These are phyloP conservation scores for Penicillium sp. DNA, from an alignment of 2,329 filamentous ascomycete species.

Conservation along the genomic window DNA sequence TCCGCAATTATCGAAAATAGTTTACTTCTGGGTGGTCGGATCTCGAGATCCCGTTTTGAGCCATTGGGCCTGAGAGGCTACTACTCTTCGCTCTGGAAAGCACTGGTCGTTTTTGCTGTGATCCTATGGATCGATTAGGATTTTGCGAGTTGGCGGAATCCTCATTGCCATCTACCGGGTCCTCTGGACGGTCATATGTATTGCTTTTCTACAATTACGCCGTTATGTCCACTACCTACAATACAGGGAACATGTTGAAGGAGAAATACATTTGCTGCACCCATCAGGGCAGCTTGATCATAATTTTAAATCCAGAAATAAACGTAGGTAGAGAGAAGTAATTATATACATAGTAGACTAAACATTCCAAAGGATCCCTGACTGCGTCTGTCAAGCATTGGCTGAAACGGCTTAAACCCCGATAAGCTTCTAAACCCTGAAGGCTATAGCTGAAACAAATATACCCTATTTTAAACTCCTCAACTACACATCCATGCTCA, in stretches of 20 bases:
- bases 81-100: background rate
- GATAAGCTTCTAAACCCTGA: background rate
- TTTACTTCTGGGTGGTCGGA: background rate
- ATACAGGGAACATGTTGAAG: slow-evolving; percentile 20
- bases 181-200: background rate
- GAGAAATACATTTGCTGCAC: slow-evolving; percentile 24
- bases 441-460: background rate
- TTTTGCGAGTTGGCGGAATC: background rate
- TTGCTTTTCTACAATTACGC: slow-evolving; percentile 19
- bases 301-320: background rate
- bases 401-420: background rate
- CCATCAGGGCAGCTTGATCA: slow-evolving; percentile 14
- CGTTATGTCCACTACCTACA: slow-evolving; percentile 24
- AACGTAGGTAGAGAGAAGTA: no score
- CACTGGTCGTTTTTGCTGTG: background rate
- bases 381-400: background rate
- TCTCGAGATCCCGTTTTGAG: background rate
- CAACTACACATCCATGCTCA: slow-evolving; percentile 1
- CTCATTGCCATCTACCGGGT: background rate
- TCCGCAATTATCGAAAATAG: background rate
- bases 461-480: background rate
- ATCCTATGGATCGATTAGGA: background rate
- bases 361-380: no score
- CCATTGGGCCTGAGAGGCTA: background rate
- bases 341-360: background rate